phyloP scores from a whole-genome alignment of 805 yeast species.

The Cyberlindnera mrakii region DNA sequence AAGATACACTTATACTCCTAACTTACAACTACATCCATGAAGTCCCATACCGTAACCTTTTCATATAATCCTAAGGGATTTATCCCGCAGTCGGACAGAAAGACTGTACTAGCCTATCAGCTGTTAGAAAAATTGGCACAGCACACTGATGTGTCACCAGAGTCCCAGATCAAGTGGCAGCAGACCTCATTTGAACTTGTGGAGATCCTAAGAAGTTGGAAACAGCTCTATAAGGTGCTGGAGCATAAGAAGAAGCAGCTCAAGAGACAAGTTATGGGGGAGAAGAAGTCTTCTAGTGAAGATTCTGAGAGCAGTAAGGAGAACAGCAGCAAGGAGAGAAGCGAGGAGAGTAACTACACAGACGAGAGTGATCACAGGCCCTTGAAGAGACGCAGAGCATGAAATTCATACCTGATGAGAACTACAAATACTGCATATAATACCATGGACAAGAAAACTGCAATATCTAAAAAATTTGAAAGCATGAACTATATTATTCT shows the following conservation, averaged over 20 bases:
- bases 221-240: constrained; percentile 21
- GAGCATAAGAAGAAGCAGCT: constrained; percentile 22
- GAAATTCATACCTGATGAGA: too few species aligned
- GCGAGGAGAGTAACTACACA: background rate
- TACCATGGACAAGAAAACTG: too few species aligned
- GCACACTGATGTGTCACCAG: constrained; percentile 2
- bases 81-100: constrained; percentile 6
- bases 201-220: constrained; percentile 16
- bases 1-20: too few species aligned
- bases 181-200: constrained; percentile 11
- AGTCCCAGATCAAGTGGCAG: constrained; percentile 15
- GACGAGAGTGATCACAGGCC: background rate
- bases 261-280: constrained; percentile 5
- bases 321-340: background rate
- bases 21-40: background rate
- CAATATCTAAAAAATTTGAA: too few species aligned
- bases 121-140: background rate
- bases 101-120: background rate
- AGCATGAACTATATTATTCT: too few species aligned
- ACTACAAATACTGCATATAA: too few species aligned
- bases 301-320: constrained; percentile 1
- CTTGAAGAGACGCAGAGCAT: too few species aligned
- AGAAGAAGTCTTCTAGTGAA: background rate
- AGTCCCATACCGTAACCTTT: constrained; percentile 10
- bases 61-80: constrained; percentile 4